Evolutionary conservation across 1,284 basidiomycete species (phyloP), one percentile per base, ranked within the genome.

Genomic region (Trichosporon sp.): DNA sequence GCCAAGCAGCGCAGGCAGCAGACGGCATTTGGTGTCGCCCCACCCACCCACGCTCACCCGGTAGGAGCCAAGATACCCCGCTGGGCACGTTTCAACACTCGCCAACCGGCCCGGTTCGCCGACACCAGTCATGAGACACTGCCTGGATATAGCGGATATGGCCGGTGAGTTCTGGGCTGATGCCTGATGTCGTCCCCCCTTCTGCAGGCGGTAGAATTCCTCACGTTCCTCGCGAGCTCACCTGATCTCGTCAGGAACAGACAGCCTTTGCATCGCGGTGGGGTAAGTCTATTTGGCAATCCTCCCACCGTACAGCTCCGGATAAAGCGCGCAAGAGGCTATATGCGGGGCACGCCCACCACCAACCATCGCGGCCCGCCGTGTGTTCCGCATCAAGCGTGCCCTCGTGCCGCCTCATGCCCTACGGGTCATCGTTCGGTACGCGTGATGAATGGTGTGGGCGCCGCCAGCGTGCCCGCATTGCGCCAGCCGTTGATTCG

Each of bases 271-370:
- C 16, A 11, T 11, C 11, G 43, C 16, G 16, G 3, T 46, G 43
- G 43, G 43, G 43, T 12, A 46, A n/a, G 43, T 11, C 43, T 46
- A n/a, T 46, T 46, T 46, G 43, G 16, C 14, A 46, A n/a, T 7
- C 43, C 38, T 10, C 26, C 26, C 38, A 12, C 38, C 8, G 8
- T 11, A 40, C 16, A n/a, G 16, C 8, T 11, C 54, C 54, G 54
- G 54, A 59, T 31, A 59, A 59, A 59, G 54, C 8, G 4, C 11
- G 7, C 2, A 2, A 6, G 26, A 1, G 11, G 10, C 26, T 59
- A 59, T 59, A 59, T 31, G 54, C 54, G 54, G 54, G 54, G 54
- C 31, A 31, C 38, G 54, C 26, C 51, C 51, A 56, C 51, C 54
- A 59, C 10, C 26, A 14, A 4, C 21, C 2, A 10, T 37, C 35